These are phyloP conservation scores for Pittosporum tobira DNA, from an alignment of 129 eudicot genomes.

Conservation along the genomic window DNA sequence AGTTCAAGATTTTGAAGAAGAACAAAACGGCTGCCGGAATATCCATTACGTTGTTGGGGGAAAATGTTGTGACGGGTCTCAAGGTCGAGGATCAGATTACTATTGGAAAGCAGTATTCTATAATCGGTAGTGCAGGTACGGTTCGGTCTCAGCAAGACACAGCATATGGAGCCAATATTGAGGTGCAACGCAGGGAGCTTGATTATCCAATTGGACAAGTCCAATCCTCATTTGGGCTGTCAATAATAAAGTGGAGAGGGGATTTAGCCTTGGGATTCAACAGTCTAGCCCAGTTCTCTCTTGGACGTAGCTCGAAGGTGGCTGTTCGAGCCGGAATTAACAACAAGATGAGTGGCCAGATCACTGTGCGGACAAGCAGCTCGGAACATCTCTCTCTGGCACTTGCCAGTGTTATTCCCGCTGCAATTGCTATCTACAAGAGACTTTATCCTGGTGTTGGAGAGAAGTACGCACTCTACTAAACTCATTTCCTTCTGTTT, in stretches of 20 bases:
- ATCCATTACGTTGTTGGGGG: slow-evolving; percentile 65
- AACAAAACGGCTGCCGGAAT: slow-evolving; percentile 77
- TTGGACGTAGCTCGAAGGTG: slow-evolving; percentile 76
- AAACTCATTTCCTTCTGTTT: slow-evolving; percentile 12
- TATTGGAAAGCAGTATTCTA: slow-evolving; percentile 52
- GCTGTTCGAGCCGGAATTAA: slow-evolving; percentile 72
- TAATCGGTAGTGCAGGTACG: slow-evolving; percentile 72
- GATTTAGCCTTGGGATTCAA: slow-evolving; percentile 66
- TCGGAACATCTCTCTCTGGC: slow-evolving; percentile 85
- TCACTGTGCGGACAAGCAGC: slow-evolving; percentile 88
- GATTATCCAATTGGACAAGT: slow-evolving; percentile 86
- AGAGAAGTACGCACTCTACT: slow-evolving; percentile 57
- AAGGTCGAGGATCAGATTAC: slow-evolving; percentile 76
- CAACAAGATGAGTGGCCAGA: slow-evolving; percentile 75
- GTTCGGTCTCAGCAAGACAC: slow-evolving; percentile 63
- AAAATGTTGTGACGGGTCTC: slow-evolving; percentile 73
- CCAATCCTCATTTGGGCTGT: slow-evolving; percentile 51
- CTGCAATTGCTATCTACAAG: slow-evolving; percentile 58
- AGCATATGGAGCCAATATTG: slow-evolving; percentile 78
- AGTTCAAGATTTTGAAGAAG: slow-evolving; percentile 65
- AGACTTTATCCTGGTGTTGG: slow-evolving; percentile 36
- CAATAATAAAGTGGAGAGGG: slow-evolving; percentile 73
- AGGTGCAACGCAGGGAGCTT: slow-evolving; percentile 53
- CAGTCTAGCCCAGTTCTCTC: slow-evolving; percentile 59
- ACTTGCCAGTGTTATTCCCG: slow-evolving; percentile 60